phyloP scores from a whole-genome alignment of 208 protist species.

The Trichomonas tenax region DNA sequence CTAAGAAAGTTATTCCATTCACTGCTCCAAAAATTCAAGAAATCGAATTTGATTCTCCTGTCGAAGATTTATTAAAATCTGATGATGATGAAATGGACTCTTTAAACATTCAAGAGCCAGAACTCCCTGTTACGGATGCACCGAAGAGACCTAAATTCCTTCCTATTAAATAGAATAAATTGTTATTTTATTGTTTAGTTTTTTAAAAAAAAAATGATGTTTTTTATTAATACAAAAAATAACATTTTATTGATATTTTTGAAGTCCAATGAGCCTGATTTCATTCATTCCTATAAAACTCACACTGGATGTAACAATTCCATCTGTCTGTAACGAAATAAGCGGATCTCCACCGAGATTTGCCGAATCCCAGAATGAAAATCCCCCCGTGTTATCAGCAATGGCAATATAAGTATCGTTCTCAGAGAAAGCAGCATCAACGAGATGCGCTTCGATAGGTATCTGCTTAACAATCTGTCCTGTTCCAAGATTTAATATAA shows the following conservation, averaged over 20 bases:
- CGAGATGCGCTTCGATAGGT: neutral
- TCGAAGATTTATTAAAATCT: neutral
- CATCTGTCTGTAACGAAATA: neutral
- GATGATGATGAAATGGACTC: neutral
- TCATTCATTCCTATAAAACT: neutral
- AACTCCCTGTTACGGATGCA: too few relatives aligned
- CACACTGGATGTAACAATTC: neutral
- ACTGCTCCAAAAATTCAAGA: neutral
- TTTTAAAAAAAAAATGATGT: neutral
- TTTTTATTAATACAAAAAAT: neutral
- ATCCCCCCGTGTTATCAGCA: neutral
- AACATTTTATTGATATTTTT: neutral
- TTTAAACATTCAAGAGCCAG: neutral
- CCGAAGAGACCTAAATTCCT: neutral
- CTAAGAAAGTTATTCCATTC: neutral
- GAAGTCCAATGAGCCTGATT: neutral
- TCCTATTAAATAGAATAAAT: neutral
- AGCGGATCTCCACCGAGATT: neutral
- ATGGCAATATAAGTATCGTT: neutral
- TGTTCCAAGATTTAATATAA: neutral
- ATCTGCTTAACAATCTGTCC: neutral
- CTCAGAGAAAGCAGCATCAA: neutral
- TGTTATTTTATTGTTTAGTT: neutral
- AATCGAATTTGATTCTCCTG: neutral
- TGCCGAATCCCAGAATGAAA: neutral